These are phyloP conservation scores for Pythium myriotylum DNA, from an alignment of 352 stramenopile species.

Conservation along the genomic window DNA sequence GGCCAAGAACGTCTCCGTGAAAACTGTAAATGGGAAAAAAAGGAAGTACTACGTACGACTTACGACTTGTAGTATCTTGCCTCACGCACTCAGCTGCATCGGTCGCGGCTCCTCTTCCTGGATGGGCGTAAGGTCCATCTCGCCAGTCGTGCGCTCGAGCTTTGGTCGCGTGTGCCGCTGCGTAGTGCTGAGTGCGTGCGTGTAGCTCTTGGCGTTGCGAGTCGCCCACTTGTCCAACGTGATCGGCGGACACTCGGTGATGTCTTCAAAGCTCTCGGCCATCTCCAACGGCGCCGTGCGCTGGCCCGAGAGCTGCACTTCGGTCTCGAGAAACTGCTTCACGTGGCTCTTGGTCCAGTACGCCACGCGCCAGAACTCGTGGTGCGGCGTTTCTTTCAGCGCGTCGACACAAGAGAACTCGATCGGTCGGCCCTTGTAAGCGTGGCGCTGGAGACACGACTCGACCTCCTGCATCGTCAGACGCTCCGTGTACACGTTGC, in stretches of 20 bases:
- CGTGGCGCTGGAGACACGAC: slow-evolving; percentile 23
- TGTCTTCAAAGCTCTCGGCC: slow-evolving; percentile 52
- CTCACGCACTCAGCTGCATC: slow-evolving; percentile 7
- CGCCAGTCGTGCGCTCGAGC: neutral
- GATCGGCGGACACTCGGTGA: slow-evolving; percentile 55
- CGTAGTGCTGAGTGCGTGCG: slow-evolving; percentile 33
- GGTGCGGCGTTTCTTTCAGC: slow-evolving; percentile 16
- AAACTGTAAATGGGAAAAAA: too few species aligned
- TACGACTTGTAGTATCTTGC: too few species aligned
- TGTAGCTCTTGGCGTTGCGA: slow-evolving; percentile 51
- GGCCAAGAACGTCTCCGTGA: too few species aligned
- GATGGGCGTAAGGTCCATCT: slow-evolving; percentile 8
- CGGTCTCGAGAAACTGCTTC: slow-evolving; percentile 32
- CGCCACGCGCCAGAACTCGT: slow-evolving; percentile 28
- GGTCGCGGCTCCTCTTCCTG: slow-evolving; percentile 3
- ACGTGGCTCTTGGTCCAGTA: slow-evolving; percentile 34
- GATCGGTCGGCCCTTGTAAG: slow-evolving; percentile 20
- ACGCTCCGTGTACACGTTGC: slow-evolving; percentile 31
- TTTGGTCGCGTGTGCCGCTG: neutral
- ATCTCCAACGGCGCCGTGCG: slow-evolving; percentile 23
- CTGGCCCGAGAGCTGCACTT: slow-evolving; percentile 21
- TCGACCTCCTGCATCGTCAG: slow-evolving; percentile 33
- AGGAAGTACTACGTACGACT: neutral
- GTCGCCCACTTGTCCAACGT: slow-evolving; percentile 58
- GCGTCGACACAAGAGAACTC: slow-evolving; percentile 31